Percentiles rank a stretch among this genome's conserved stretches.
Conservation (phyloP, 2,329 filamentous ascomycete genomes). For the Huntiella savannae region DNA sequence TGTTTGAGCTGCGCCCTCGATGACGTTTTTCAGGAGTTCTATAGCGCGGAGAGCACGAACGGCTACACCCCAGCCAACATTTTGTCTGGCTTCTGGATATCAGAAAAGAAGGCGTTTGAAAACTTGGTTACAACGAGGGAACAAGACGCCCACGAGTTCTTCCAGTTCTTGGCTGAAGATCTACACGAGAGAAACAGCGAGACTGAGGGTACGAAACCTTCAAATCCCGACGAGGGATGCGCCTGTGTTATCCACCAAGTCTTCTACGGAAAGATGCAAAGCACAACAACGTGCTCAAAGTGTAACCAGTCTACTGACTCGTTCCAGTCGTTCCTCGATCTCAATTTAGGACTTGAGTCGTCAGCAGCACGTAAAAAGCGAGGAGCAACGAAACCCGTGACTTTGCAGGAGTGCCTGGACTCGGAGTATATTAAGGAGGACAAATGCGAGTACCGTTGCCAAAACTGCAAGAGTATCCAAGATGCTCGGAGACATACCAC, state of each 20-base stretch:
- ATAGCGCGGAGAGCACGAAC: conserved; percentile 57
- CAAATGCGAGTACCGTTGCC: conserved; percentile 76
- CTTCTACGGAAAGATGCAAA: conserved; percentile 82
- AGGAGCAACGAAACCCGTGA: conserved; percentile 23
- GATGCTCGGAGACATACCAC: conserved; percentile 69
- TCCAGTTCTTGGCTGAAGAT: conserved; percentile 85
- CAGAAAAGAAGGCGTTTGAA: conserved; percentile 52
- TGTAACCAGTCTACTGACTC: conserved; percentile 69
- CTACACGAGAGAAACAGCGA: conserved; percentile 69
- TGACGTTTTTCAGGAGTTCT: conserved; percentile 56
- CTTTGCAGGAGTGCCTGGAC: conserved; percentile 55
- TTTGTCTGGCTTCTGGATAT: conserved; percentile 77
- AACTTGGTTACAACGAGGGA: conserved; percentile 79
- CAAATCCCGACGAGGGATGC: conserved; percentile 45
- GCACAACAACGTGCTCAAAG: conserved; percentile 75
- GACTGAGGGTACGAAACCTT: conserved; percentile 33
- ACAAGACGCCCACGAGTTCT: conserved; percentile 94
- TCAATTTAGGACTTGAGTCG: conserved; percentile 70
- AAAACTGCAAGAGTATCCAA: conserved; percentile 56
- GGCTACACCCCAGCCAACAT: conserved; percentile 83
- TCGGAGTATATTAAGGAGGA: conserved; percentile 75
- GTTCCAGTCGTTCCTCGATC: conserved; percentile 75
- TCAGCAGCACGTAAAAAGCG: conserved; percentile 48
- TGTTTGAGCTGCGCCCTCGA: conserved; percentile 55
- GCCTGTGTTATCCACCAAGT: conserved; percentile 85